phyloP scores from a whole-genome alignment of 2,329 filamentous ascomycete genomes.

The Penicillium sp. region DNA sequence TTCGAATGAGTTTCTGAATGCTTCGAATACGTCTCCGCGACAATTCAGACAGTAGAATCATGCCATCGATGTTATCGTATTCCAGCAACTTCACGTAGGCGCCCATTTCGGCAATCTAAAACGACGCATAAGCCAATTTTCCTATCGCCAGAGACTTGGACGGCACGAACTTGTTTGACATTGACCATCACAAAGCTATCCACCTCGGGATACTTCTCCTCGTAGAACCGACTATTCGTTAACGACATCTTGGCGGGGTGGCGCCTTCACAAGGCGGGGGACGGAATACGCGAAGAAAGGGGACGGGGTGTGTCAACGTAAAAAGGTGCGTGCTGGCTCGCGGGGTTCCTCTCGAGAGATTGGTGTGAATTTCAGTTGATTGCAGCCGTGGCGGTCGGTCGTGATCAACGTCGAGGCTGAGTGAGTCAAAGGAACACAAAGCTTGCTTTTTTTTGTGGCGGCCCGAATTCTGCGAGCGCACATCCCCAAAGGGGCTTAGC shows the following conservation, averaged over 20 bases:
- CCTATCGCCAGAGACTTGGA: not conserved
- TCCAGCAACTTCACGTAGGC: conserved; percentile 99
- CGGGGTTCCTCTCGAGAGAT: not conserved
- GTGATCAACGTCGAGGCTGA: conserved; percentile 1
- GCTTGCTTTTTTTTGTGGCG: conserved; percentile 15
- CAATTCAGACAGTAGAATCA: conserved; percentile 97
- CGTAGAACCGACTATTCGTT: conserved; percentile 95
- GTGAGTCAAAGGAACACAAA: conserved; percentile 3
- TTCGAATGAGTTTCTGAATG: conserved; percentile 98
- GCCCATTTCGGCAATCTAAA: conserved; percentile 96
- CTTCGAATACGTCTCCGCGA: conserved; percentile 96
- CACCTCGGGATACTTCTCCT: conserved; percentile 96
- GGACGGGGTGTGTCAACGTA: not conserved
- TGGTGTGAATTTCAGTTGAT: not conserved
- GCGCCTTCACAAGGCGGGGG: conserved; percentile 21
- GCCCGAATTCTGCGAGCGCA: conserved; percentile 7
- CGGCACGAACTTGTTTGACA: conserved; percentile 77
- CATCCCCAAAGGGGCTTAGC: not conserved
- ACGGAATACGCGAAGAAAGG: not conserved
- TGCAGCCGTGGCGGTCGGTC: not conserved
- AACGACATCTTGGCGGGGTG: conserved; percentile 75
- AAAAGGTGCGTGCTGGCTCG: not conserved
- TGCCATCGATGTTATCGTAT: conserved; percentile 99
- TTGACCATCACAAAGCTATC: conserved; percentile 99
- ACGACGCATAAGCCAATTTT: conserved; percentile 12